Conservation (phyloP, 2,329 filamentous ascomycete genomes). For the Chrysosphaeria jannelii region DNA sequence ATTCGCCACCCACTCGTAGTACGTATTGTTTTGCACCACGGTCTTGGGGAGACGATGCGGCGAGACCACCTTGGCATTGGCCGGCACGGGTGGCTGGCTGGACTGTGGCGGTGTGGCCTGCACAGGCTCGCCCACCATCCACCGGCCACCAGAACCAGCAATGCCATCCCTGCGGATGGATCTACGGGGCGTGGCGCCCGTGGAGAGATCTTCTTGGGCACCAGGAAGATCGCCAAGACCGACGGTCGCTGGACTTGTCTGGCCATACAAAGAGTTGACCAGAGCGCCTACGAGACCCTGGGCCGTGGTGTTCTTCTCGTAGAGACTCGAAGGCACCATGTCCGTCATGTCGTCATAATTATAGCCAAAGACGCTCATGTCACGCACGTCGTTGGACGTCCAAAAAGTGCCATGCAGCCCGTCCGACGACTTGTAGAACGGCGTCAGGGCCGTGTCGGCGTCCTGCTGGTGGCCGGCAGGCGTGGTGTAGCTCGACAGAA, state of each 20-base stretch:
- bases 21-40: conserved; percentile 12
- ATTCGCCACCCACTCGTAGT: conserved; percentile 38
- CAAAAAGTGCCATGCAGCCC: conserved; percentile 40
- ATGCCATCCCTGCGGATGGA: too few relatives aligned
- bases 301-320: conserved; percentile 8
- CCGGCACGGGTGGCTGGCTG: neutral
- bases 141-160: neutral
- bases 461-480: conserved; percentile 21
- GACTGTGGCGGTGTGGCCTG: too few relatives aligned
- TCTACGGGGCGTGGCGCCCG: neutral
- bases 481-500: conserved; percentile 30
- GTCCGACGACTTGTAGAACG: conserved; percentile 28
- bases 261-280: conserved; percentile 33
- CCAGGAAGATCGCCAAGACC: too few relatives aligned
- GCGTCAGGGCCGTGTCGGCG: conserved; percentile 26
- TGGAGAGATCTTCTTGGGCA: too few relatives aligned
- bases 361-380: conserved; percentile 35
- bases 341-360: conserved; percentile 31
- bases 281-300: conserved; percentile 14
- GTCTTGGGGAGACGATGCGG: conserved; percentile 1
- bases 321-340: conserved; percentile 4
- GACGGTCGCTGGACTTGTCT: conserved; percentile 11
- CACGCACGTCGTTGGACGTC: conserved; percentile 30
- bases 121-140: neutral
- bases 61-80: neutral